Percentiles rank a stretch among this genome's conserved stretches.
These are phyloP conservation scores for Trametes elegans DNA, from an alignment of 768 basidiomycete species.

Conservation along the genomic window DNA sequence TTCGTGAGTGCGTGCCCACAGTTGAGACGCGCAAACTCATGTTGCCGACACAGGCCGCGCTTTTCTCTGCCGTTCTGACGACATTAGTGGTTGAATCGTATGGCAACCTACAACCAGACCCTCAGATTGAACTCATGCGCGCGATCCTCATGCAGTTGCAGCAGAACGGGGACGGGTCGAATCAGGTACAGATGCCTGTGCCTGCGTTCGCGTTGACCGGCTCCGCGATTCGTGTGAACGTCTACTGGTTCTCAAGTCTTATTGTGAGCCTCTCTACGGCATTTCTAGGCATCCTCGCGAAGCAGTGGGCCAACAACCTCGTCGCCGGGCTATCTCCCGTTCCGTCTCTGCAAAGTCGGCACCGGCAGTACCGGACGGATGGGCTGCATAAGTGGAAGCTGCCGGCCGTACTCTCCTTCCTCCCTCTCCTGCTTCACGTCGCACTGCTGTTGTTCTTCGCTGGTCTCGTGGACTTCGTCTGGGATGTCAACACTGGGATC, in stretches of 20 bases:
- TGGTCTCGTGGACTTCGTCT: conserved; percentile 25
- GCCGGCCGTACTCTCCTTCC: conserved; percentile 13
- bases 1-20: conserved; percentile 19
- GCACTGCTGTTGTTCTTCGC: conserved; percentile 24
- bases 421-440: conserved; percentile 23
- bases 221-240: conserved; percentile 15
- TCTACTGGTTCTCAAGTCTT: conserved; percentile 22
- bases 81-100: conserved; percentile 23
- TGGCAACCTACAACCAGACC: conserved; percentile 16
- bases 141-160: conserved; percentile 18
- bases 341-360: conserved; percentile 23
- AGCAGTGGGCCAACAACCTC: conserved; percentile 26
- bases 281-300: conserved; percentile 21
- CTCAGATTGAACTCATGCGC: conserved; percentile 1
- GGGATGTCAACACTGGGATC: conserved; percentile 25
- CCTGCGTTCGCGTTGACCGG: not conserved
- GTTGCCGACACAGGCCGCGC: conserved; percentile 10
- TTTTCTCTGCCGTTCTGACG: conserved; percentile 24
- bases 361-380: conserved; percentile 27
- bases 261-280: conserved; percentile 18
- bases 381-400: conserved; percentile 26
- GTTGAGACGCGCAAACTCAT: not conserved
- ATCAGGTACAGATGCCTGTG: not conserved
- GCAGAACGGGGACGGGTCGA: conserved; percentile 4
- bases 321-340: conserved; percentile 21